These are phyloP conservation scores for Blastobotrys apis DNA, from an alignment of 1,139 yeast genomes.

Conservation along the genomic window DNA sequence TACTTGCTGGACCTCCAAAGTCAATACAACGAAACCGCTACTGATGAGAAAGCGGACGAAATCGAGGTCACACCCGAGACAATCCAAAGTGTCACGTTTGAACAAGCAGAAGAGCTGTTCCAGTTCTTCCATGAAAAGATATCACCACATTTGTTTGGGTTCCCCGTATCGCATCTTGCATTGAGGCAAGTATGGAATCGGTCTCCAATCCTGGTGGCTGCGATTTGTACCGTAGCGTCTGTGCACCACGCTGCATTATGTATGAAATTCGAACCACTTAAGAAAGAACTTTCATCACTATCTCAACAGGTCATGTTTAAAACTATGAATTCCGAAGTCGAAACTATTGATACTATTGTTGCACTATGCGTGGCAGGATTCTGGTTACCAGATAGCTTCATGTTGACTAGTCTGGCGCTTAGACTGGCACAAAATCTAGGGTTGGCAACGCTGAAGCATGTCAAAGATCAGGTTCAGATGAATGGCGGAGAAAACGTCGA, in stretches of 20 bases:
- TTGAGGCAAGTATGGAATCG: constrained; percentile 51
- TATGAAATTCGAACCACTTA: constrained; percentile 40
- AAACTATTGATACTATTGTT: constrained; percentile 56
- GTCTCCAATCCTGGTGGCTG: constrained; percentile 58
- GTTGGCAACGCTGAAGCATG: constrained; percentile 33
- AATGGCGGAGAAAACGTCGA: constrained; percentile 30
- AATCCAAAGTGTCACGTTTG: constrained; percentile 21
- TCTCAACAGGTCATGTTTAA: constrained; percentile 46
- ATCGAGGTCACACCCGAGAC: not conserved
- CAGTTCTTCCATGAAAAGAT: constrained; percentile 52
- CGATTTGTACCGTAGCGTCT: constrained; percentile 60
- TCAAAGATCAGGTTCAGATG: constrained; percentile 9
- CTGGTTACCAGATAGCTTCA: constrained; percentile 62
- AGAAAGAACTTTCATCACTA: constrained; percentile 43
- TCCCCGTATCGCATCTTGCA: constrained; percentile 50
- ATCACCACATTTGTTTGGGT: constrained; percentile 64
- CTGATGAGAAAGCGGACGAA: not conserved
- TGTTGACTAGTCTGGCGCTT: constrained; percentile 63
- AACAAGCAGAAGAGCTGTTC: constrained; percentile 51
- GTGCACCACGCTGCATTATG: constrained; percentile 53
- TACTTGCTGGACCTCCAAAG: not conserved
- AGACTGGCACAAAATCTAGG: constrained; percentile 59
- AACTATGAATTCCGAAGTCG: constrained; percentile 39
- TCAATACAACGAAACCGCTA: too few species aligned
- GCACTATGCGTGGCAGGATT: constrained; percentile 64